phyloP scores from a whole-genome alignment of 2,329 filamentous ascomycete species.

The Colletotrichum musicola region DNA sequence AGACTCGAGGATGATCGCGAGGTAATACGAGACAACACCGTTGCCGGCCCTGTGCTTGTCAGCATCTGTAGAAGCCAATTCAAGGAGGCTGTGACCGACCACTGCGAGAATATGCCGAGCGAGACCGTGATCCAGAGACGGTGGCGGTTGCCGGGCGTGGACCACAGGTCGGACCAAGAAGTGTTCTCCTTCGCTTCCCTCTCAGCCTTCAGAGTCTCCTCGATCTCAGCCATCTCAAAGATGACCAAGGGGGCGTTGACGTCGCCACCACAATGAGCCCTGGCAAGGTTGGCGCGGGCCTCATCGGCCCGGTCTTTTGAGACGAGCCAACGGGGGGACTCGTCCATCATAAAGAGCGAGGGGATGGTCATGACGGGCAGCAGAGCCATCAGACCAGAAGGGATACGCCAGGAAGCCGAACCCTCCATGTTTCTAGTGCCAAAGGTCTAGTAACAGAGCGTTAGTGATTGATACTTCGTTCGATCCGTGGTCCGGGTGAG shows the following conservation, averaged over 20 bases:
- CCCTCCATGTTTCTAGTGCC: constrained; percentile 54
- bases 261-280: constrained; percentile 45
- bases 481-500: neutral
- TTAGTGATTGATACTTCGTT: neutral
- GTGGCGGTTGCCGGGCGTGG: constrained; percentile 46
- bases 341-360: constrained; percentile 45
- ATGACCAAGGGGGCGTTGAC: constrained; percentile 31
- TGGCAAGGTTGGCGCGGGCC: constrained; percentile 43
- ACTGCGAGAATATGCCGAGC: constrained; percentile 47
- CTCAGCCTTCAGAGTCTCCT: constrained; percentile 39
- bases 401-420: constrained; percentile 63
- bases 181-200: constrained; percentile 16
- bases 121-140: constrained; percentile 46
- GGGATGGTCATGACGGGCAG: constrained; percentile 51
- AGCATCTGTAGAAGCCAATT: neutral
- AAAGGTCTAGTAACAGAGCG: constrained; percentile 46
- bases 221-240: constrained; percentile 44
- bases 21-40: constrained; percentile 55
- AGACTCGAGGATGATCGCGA: constrained; percentile 50
- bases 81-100: constrained; percentile 28
- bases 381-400: constrained; percentile 61
- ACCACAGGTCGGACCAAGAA: constrained; percentile 34
- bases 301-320: constrained; percentile 45
- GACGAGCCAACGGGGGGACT: constrained; percentile 47
- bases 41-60: constrained; percentile 34